Conservation (phyloP, 371 early-diverging fungal genomes). For the Mortierella sp. region DNA sequence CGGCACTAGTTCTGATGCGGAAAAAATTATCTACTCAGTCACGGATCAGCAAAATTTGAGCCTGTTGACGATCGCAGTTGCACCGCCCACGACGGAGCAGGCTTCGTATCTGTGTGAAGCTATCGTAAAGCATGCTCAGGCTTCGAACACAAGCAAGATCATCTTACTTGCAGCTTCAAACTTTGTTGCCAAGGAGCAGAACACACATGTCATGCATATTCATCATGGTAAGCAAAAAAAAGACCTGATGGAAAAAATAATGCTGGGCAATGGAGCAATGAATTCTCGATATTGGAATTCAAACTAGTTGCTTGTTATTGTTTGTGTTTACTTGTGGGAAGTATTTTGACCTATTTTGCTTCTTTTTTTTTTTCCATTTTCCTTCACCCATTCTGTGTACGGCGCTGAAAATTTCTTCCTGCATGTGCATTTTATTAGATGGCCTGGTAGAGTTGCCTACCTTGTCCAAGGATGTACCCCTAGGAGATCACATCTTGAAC, state of each 20-base stretch:
- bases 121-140: constrained; percentile 33
- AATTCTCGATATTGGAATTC: too few relatives aligned
- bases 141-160: constrained; percentile 24
- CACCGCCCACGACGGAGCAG: constrained; percentile 45
- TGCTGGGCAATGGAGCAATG: too few relatives aligned
- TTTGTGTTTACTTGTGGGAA: neutral
- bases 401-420: too few relatives aligned
- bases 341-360: neutral
- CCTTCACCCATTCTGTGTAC: too few relatives aligned
- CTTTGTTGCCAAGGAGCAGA: constrained; percentile 12
- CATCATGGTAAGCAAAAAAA: constrained; percentile 22
- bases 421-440: constrained; percentile 5
- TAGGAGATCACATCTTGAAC: constrained; percentile 45
- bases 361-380: neutral
- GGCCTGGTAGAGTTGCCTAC: constrained; percentile 3
- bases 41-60: constrained; percentile 11
- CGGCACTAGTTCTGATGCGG: neutral
- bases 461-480: constrained; percentile 20
- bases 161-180: constrained; percentile 41
- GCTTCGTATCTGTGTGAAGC: constrained; percentile 38
- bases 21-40: constrained; percentile 12
- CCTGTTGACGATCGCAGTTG: constrained; percentile 21
- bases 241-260: too few relatives aligned
- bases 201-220: constrained; percentile 18
- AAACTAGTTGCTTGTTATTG: neutral